Evolutionary conservation across 2,329 filamentous ascomycete genomes (phyloP).

Genomic region (Aureobasidium leucospermi): DNA sequence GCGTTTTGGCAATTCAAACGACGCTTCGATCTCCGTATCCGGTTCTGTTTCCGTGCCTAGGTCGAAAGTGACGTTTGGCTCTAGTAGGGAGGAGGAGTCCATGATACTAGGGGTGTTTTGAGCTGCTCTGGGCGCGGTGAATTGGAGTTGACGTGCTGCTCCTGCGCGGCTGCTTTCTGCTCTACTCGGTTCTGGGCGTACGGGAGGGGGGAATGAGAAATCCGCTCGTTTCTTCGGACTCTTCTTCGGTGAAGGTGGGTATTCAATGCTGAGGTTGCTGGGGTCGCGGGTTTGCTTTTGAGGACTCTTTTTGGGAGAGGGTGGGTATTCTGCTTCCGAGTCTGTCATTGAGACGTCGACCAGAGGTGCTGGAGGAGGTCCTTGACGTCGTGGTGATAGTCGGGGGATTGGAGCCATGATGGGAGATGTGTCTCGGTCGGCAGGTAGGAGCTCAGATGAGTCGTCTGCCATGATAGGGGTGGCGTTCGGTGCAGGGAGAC

Average conservation of each 20-base stretch:
- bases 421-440: constrained; percentile 38
- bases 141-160: constrained; percentile 14
- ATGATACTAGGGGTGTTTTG: constrained; percentile 18
- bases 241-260: constrained; percentile 28
- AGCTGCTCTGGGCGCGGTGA: constrained; percentile 15
- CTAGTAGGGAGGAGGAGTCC: neutral
- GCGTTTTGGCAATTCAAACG: constrained; percentile 6
- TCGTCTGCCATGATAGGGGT: constrained; percentile 18
- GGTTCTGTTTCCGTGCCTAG: neutral
- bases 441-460: constrained; percentile 26
- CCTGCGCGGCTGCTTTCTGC: constrained; percentile 23
- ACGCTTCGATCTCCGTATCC: neutral
- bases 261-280: constrained; percentile 19
- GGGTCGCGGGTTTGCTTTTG: neutral
- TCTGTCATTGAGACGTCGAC: constrained; percentile 26
- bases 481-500: neutral
- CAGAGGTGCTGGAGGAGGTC: constrained; percentile 22
- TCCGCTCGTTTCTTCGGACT: constrained; percentile 18
- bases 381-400: constrained; percentile 21
- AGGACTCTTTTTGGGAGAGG: constrained; percentile 28
- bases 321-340: constrained; percentile 28
- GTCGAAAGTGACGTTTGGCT: neutral
- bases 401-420: constrained; percentile 27
- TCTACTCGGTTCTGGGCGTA: neutral
- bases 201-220: neutral